Conservation (phyloP, 495 filamentous ascomycete species). For the Antarctomyces pellizariae region DNA sequence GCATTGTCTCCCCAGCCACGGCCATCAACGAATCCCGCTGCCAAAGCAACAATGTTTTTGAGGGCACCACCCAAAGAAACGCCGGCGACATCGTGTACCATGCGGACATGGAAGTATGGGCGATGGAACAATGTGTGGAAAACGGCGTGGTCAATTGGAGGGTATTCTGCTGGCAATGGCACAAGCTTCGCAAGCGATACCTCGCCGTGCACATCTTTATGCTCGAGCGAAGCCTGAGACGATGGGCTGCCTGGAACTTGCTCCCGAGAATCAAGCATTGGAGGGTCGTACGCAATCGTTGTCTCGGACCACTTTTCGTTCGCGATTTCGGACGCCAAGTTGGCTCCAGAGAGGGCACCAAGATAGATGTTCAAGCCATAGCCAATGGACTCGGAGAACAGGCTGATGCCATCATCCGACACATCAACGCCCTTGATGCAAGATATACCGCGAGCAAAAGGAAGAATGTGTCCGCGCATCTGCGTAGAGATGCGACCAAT, state of each 20-base stretch:
- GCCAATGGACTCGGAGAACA: constrained; percentile 93
- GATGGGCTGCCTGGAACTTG: constrained; percentile 39
- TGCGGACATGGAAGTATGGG: constrained; percentile 89
- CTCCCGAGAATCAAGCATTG: constrained; percentile 50
- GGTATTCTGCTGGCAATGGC: constrained; percentile 55
- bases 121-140: constrained; percentile 78
- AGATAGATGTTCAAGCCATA: constrained; percentile 83
- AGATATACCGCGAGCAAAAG: constrained; percentile 80
- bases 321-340: constrained; percentile 90
- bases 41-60: constrained; percentile 92
- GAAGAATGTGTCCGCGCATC: constrained; percentile 69
- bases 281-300: constrained; percentile 88
- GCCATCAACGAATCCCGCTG: constrained; percentile 86
- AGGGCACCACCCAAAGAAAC: constrained; percentile 87
- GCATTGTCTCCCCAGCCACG: constrained; percentile 96
- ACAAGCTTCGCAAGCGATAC: constrained; percentile 40
- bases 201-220: constrained; percentile 38
- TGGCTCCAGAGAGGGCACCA: constrained; percentile 85
- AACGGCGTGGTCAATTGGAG: constrained; percentile 54
- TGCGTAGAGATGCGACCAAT: constrained; percentile 69
- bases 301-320: constrained; percentile 92
- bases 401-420: constrained; percentile 48
- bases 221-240: constrained; percentile 26
- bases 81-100: constrained; percentile 82
- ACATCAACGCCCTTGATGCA: constrained; percentile 98